Base-by-base conservation (phyloP, 2,329 filamentous ascomycete species). In the Sordariomycetes sp. region DNA sequence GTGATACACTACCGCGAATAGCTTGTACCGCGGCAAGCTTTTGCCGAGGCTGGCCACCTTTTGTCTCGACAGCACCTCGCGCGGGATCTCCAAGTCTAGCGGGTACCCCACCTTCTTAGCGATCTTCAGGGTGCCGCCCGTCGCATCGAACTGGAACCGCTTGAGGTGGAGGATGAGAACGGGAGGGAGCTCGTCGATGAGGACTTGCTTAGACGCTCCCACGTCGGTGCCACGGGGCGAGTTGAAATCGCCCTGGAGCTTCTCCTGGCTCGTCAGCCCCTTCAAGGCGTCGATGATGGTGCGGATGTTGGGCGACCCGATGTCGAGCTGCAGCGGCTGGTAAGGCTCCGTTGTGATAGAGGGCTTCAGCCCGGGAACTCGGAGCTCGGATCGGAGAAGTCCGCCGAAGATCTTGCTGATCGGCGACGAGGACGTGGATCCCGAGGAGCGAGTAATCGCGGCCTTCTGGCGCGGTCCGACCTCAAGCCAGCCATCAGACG, bases 71-170 rank as follows among this genome's bases (percentile, higher is more conserved):
- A 99, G 87, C 10, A 90, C 87, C 67, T 97, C 92, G 58, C 86
- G 87, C 0, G 94, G 94, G 61, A 99, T 90, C 68, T 97, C 92
- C 55, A 99, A 78, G 65, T 97, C 91, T 32, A 99, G 76, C 0
- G 94, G 94, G 66, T 99, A 99, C 22, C 90, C 92, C 59, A 99
- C 79, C 74, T 92, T 95, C 76, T 97, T 99, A 89, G 92, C 96
- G 62, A 97, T 95, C 76, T 99, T 99, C 65, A 96, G 87, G 0
- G 90, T 95, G 25, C 90, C 90, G 52, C 86, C 88, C 59, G 86
- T 82, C 60, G 85, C 89, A 65, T 97, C 90, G 65, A 96, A 97
- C 65, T 96, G 90, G 77, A 99, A 99, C 52, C 94, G 89, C 74
- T 99, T 99, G 50, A 99, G 78, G 67, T 99, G 94, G 10, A 99